phyloP scores from a whole-genome alignment of 768 basidiomycete species.

The Tephrocybe sp. region DNA sequence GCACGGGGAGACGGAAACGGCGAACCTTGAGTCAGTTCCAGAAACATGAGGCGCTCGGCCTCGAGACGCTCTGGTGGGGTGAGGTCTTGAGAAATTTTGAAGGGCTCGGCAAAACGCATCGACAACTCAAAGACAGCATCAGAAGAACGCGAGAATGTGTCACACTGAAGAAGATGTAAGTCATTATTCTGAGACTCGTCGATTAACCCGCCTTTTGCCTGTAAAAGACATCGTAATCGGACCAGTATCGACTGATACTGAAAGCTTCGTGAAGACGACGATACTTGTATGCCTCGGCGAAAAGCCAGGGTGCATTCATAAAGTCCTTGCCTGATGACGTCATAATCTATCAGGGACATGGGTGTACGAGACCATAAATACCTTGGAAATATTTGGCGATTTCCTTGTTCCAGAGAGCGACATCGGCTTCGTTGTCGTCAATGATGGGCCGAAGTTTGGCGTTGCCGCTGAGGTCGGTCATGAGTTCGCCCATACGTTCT shows the following conservation, averaged over 20 bases:
- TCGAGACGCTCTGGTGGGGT: slow-evolving; percentile 60
- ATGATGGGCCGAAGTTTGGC: slow-evolving; percentile 83
- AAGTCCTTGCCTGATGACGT: slow-evolving; percentile 70
- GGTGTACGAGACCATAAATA: slow-evolving; percentile 25
- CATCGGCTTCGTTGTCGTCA: slow-evolving; percentile 90
- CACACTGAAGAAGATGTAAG: slow-evolving; percentile 55
- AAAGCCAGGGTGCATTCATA: slow-evolving; percentile 96
- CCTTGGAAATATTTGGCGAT: slow-evolving; percentile 94
- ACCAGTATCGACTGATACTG: slow-evolving; percentile 88
- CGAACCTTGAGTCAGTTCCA: slow-evolving; percentile 88
- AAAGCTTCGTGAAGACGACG: slow-evolving; percentile 92
- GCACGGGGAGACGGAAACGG: not conserved
- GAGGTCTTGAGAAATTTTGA: slow-evolving; percentile 56
- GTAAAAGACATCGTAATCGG: slow-evolving; percentile 92
- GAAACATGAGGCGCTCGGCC: slow-evolving; percentile 82
- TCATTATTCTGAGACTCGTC: not conserved
- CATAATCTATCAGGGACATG: not conserved
- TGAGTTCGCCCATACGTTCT: slow-evolving; percentile 86
- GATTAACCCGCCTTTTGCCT: slow-evolving; percentile 69
- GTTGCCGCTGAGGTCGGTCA: slow-evolving; percentile 84
- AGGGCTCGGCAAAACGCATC: slow-evolving; percentile 86
- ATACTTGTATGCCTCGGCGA: slow-evolving; percentile 94
- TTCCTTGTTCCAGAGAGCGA: slow-evolving; percentile 96
- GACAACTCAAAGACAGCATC: slow-evolving; percentile 95
- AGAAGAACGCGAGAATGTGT: slow-evolving; percentile 90